Evolutionary conservation across 257 asterid species (phyloP), one percentile per base, ranked within the genome.

Genomic region (Solanum lycopersicoides): DNA sequence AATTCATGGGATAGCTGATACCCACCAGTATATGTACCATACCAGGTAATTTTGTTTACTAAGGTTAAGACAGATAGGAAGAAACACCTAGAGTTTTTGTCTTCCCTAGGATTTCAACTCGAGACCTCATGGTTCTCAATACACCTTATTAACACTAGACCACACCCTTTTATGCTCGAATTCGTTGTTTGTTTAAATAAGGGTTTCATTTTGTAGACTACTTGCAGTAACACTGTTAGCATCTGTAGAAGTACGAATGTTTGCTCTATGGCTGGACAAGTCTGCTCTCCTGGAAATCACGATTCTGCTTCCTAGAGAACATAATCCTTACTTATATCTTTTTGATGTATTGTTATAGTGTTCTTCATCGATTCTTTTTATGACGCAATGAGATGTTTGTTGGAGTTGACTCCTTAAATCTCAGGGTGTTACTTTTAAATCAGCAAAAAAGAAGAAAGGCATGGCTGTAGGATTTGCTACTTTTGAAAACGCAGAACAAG

Each of bases 381-480:
- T 53, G 56, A 83, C 84, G 68, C 74, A 69, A 88, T 84, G 73
- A 59, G 77, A 77, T 45, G 12, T 39, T 20, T 28, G 41, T 23
- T 50, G 91, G 68, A 30, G 32, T 80, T 80, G 68, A 80, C 66
- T 80, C 84, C 42, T 80, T 80, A 30, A 47, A 80, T 74, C 66
- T 56, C 95, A 97, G 99, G 96, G 93, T 37, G 77, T 97, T 85
- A 60, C 85, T 41, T 95, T 91, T 83, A 92, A 92, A 92, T 92
- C 99, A 30, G 99, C 98, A 50, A 97, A 97, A 95, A 97, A 96
- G 93, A 97, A 96, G 96, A 93, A 91, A 90, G 97, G 98, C 89
- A 97, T 97, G 99, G 88, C 87, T 83, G 98, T 96, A 85, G 99
- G 99, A 86, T 97, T 97, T 90, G 93, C 92, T 86, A 93, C 93